Evolutionary conservation across 2,329 filamentous ascomycete species (phyloP), one percentile per base, ranked within the genome.

Genomic region (Talaromyces sp.): DNA sequence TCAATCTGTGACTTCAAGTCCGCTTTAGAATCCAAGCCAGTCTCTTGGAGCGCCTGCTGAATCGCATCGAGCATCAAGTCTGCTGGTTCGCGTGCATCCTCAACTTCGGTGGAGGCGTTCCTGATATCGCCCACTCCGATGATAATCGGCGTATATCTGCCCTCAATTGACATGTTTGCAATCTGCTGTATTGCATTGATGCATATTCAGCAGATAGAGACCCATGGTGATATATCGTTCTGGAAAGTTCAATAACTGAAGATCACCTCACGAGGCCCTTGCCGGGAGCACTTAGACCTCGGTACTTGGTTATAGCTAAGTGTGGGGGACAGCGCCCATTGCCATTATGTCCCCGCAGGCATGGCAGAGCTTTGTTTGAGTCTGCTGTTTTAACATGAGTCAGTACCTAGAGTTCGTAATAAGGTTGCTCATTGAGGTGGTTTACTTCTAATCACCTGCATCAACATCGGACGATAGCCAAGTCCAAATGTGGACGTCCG

Each of bases 121-220:
- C 85, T 83, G 67, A 88, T 75, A 70, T 90, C 88, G 63, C 82
- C 87, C 0, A 89, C 84, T 34, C 87, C 88, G 59, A 90, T 80
- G 31, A 90, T 83, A 25, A 90, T 76, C 0, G 88, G 88, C 15
- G 66, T 67, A 38, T 49, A 47, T n/a, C 34, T 58, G 36, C 19
- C 27, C n/a, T 27, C 53, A 22, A 51, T 27, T 47, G 62, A 49
- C 62, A 64, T 64, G 7, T 40, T 40, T 59, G 40, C 19, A 15
- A 40, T 19, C 36, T 58, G 29, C 34, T 43, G 11, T 27, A 27
- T 38, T 27, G 5, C 36, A 10, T 17, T 40, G 13, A 43, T 2
- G 31, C 56, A 34, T 40, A 10, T 27, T 8, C 13, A 17, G 34
- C 22, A 25, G 34, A 15, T 7, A 40, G 19, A 11, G 13, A 17